Base-by-base conservation (phyloP, 2,329 filamentous ascomycete species). In the Aureobasidium namibiae region DNA sequence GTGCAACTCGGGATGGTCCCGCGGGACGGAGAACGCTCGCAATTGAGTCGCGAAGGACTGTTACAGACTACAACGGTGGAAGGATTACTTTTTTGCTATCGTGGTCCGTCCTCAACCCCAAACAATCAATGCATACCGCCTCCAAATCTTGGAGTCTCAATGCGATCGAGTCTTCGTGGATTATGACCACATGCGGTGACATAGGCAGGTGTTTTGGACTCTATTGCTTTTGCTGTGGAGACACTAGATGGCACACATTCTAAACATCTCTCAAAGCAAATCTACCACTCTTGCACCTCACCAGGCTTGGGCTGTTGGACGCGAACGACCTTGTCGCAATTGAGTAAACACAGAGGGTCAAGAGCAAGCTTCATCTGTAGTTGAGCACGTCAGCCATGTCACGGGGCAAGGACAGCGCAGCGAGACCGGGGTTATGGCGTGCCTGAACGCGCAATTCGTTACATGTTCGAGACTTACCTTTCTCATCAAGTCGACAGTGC, bases 401-500 rank as follows among this genome's bases (percentile, higher is more conserved):
- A 23, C 18, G 38, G 8, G 29, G 8, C 53, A 36, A 31, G 14
- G 16, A 26, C 42, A n/a, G 34, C 45, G 33, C 10, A 33, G 18
- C n/a, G 29, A 21, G 29, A 56, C 39, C 29, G 52, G 41, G 52
- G 52, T 56, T 10, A 14, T 41, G 54, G 42, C 18, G 7, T 21
- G 36, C 39, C 39, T 49, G 18, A 38, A 45, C 26, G 18, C 29
- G 23, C 23, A n/a, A 23, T 41, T n/a, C 21, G n/a, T 45, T n/a
- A 18, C 26, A 21, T 23, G 50, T 26, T 34, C 24, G 21, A 44
- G 21, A 72, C 78, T 66, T 73, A 88, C 85, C 80, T 87, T 89
- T 73, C 89, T 82, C 89, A 95, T 95, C 23, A 87, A 79, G 74
- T 92, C 88, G 9, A 95, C 88, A 0, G 89, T 90, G 13, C 74